Base-by-base conservation (phyloP, 345 rosid species). In the Brassica cretica region DNA sequence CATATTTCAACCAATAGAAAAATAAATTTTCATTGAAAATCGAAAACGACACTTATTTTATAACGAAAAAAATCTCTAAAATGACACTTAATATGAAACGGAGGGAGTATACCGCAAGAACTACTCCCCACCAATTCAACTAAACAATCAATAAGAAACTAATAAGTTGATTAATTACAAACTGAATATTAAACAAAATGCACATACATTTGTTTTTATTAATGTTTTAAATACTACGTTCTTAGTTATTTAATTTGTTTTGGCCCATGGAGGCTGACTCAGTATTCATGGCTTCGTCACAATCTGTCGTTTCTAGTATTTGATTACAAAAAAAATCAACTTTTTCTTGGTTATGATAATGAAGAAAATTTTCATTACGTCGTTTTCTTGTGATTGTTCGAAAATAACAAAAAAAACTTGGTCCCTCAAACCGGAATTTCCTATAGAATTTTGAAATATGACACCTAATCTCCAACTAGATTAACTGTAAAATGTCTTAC, bases 381-480 rank as follows among this genome's bases (percentile, higher is more conserved):
- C 59, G 10, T 77, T 55, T 53, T 77, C 71, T 39, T 65, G 4
- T 18, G 5, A 5, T 41, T 58, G 2, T n/a, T 44, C 14, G 62
- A 6, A 10, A 39, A 39, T 39, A 39, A 39, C 46, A 14, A 21
- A 5, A 29, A 1, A 63, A 24, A 37, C 16, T 18, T 33, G 24
- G n/a, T 9, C 10, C 19, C 14, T 59, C 41, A 33, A n/a, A 6
- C 63, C 24, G 6, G 35, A 12, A n/a, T 35, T 70, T 70, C 18
- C 2, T 56, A 3, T 0, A 61, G 27, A 41, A 3, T 35, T 24
- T 62, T 3, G 12, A 16, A 64, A 64, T 14, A 12, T 71, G 59
- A 65, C 37, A 44, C 69, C 44, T 59, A 66, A 66, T 79, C 61
- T 79, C 66, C 82, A 79, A 73, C 82, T 11, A 79, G 41, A 55